Evolutionary conservation across 2,329 filamentous ascomycete species (phyloP).

Genomic region (Colletotrichum salicis): DNA sequence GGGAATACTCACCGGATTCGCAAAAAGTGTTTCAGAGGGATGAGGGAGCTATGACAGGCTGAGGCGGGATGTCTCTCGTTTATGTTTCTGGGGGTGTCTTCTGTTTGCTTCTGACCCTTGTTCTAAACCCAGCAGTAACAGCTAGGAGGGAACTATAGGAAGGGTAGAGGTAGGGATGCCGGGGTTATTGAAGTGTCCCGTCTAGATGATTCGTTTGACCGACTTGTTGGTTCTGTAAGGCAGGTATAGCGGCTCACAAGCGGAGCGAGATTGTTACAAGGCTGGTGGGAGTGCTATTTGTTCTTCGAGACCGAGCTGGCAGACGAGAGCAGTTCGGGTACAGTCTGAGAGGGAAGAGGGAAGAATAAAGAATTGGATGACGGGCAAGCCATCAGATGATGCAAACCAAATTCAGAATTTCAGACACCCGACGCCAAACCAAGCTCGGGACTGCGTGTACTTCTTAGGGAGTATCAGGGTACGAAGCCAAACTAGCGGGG

Average conservation of each 20-base stretch:
- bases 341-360: not conserved
- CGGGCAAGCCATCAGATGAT: slow-evolving; percentile 31
- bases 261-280: not conserved
- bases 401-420: slow-evolving; percentile 4
- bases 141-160: not conserved
- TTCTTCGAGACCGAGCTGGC: not conserved
- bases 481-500: slow-evolving; percentile 30
- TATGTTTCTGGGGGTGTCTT: slow-evolving; percentile 19
- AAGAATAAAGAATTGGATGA: slow-evolving; percentile 14
- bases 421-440: not conserved
- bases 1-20: slow-evolving; percentile 22
- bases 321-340: not conserved
- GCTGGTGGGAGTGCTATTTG: not conserved
- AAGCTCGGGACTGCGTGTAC: not conserved
- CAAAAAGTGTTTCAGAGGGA: slow-evolving; percentile 21
- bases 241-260: not conserved
- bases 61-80: slow-evolving; percentile 16
- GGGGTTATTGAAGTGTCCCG: not conserved
- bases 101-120: slow-evolving; percentile 13
- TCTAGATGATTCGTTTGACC: not conserved
- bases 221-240: not conserved
- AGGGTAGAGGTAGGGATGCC: not conserved
- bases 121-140: slow-evolving; percentile 8
- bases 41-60: not conserved
- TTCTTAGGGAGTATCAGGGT: not conserved